A percentile compares a stretch with the other conserved stretches of the same genome.
These are phyloP conservation scores for Colletotrichum brevisporum DNA, from an alignment of 2,329 filamentous ascomycete species.

Conservation along the genomic window DNA sequence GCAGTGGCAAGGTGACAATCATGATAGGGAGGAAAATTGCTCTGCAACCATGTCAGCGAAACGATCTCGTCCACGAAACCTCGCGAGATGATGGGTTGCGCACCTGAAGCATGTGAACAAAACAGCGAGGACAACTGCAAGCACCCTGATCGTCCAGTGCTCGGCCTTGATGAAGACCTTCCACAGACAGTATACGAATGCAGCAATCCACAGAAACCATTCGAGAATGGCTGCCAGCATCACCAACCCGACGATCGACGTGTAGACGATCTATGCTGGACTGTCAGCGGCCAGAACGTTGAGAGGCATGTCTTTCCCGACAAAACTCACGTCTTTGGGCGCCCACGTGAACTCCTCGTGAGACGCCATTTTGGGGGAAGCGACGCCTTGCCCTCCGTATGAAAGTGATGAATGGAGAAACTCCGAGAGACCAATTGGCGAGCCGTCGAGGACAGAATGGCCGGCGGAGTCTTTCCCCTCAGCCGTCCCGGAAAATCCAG, in stretches of 20 bases:
- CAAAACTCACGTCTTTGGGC: slow-evolving; percentile 55
- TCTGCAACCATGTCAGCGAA: slow-evolving; percentile 52
- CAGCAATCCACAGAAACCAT: slow-evolving; percentile 95
- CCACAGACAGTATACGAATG: slow-evolving; percentile 90
- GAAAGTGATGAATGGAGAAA: background rate
- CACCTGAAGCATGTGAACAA: slow-evolving; percentile 64
- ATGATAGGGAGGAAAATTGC: slow-evolving; percentile 92
- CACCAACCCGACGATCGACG: slow-evolving; percentile 82
- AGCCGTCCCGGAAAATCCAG: background rate
- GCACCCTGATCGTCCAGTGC: slow-evolving; percentile 83
- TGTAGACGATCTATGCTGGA: slow-evolving; percentile 81
- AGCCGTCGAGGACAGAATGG: slow-evolving; percentile 1
- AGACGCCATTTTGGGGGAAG: slow-evolving; percentile 54
- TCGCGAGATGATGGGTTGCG: background rate
- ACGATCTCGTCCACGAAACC: background rate
- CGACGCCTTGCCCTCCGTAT: background rate
- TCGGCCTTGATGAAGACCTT: slow-evolving; percentile 94
- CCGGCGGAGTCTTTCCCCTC: background rate
- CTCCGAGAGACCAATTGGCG: background rate
- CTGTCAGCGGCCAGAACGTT: slow-evolving; percentile 38
- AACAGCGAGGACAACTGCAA: slow-evolving; percentile 82
- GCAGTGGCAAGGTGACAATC: slow-evolving; percentile 91
- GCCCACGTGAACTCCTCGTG: slow-evolving; percentile 63
- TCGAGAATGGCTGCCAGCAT: slow-evolving; percentile 90
- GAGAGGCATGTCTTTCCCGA: background rate